Conservation (phyloP, 1,139 yeast genomes). For the Protomyces inundatus region DNA sequence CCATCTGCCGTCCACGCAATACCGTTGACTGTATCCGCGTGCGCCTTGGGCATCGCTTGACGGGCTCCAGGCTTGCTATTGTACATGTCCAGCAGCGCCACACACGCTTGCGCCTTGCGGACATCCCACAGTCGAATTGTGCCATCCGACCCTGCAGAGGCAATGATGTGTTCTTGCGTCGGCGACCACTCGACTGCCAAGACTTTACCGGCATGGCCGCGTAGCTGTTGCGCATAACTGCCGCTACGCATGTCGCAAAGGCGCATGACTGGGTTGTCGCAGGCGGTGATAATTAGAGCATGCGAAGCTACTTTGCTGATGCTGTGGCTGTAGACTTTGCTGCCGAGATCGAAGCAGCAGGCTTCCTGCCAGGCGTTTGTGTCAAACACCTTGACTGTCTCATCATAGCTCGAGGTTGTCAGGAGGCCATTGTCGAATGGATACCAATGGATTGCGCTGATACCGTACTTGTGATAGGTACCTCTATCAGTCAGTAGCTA, state of each 20-base stretch:
- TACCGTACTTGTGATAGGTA: constrained; percentile 57
- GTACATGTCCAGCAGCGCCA: constrained; percentile 54
- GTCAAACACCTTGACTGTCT: constrained; percentile 76
- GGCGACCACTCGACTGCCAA: constrained; percentile 77
- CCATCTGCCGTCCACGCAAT: constrained; percentile 66
- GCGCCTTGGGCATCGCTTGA: constrained; percentile 48
- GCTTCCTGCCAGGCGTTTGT: constrained; percentile 56
- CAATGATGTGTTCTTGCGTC: constrained; percentile 52
- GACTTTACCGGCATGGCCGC: constrained; percentile 58
- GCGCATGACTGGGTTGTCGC: constrained; percentile 3
- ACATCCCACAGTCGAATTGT: constrained; percentile 63
- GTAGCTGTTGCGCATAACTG: constrained; percentile 62
- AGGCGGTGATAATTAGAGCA: constrained; percentile 50
- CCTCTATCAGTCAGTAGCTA: constrained; percentile 2
- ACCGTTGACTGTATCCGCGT: constrained; percentile 70
- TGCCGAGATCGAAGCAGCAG: constrained; percentile 54
- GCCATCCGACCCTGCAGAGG: constrained; percentile 74
- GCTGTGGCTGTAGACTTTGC: constrained; percentile 42
- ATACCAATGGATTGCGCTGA: constrained; percentile 77
- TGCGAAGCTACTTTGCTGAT: constrained; percentile 43
- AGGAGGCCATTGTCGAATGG: constrained; percentile 83
- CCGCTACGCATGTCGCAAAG: constrained; percentile 49
- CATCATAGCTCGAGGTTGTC: constrained; percentile 75
- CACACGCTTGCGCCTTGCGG: constrained; percentile 59
- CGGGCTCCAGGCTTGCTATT: constrained; percentile 32